Conservation (phyloP, 306 rosid genomes). For the Rosa chinensis region DNA sequence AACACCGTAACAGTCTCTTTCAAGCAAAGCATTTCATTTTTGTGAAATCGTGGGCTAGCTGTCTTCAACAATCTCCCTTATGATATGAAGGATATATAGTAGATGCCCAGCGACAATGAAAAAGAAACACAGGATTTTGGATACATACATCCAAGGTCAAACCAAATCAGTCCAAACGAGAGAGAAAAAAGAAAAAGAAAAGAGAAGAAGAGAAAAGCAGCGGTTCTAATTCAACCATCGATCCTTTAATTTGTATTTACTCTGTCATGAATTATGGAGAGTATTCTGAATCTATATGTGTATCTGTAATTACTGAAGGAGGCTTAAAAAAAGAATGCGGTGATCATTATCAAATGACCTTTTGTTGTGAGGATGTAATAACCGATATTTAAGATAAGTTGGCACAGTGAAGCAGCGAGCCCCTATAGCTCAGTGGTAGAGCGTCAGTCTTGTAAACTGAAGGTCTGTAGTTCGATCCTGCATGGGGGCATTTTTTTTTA, state of each 20-base stretch:
- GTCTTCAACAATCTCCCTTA: neutral
- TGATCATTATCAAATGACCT: no score
- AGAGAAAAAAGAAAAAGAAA: no score
- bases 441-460: slow-evolving; percentile 54
- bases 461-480: slow-evolving; percentile 54
- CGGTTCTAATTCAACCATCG: neutral
- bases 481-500: slow-evolving; percentile 30
- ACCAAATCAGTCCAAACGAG: neutral
- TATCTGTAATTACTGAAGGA: no score
- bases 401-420: neutral
- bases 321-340: no score
- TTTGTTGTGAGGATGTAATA: no score
- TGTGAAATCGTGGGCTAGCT: neutral
- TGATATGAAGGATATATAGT: neutral
- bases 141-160: neutral
- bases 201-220: no score
- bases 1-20: slow-evolving; percentile 4
- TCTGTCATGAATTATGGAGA: neutral
- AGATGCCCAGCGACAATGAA: neutral
- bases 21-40: neutral
- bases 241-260: no score
- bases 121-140: neutral
- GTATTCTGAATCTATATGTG: no score
- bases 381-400: neutral
- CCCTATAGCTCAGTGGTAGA: slow-evolving; percentile 52